Percentiles rank a stretch among this genome's conserved stretches.
These are phyloP conservation scores for Colletotrichum eleusines DNA, from an alignment of 2,329 filamentous ascomycete species.

Conservation along the genomic window DNA sequence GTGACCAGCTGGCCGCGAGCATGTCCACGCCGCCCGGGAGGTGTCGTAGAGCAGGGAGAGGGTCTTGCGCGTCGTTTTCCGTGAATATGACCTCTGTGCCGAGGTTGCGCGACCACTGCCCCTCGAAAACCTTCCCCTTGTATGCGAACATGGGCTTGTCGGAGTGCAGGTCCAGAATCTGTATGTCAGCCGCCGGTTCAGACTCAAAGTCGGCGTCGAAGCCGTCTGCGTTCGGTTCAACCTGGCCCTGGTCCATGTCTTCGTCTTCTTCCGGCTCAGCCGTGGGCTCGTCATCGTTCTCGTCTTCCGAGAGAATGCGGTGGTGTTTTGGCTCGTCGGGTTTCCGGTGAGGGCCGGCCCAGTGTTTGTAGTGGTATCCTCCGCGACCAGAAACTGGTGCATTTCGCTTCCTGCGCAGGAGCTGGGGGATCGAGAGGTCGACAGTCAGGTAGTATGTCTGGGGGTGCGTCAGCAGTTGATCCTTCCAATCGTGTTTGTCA, in stretches of 20 bases:
- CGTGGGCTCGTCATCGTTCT: slow-evolving; percentile 44
- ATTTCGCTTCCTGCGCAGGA: slow-evolving; percentile 54
- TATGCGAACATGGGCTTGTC: slow-evolving; percentile 83
- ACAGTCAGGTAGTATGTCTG: slow-evolving; percentile 75
- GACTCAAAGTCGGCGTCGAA: slow-evolving; percentile 43
- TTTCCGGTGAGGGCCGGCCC: slow-evolving; percentile 50
- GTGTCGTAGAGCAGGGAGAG: slow-evolving; percentile 61
- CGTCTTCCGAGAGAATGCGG: slow-evolving; percentile 43
- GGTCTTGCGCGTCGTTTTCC: slow-evolving; percentile 55
- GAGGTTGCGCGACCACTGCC: slow-evolving; percentile 84
- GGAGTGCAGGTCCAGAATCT: slow-evolving; percentile 87
- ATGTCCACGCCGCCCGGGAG: slow-evolving; percentile 74
- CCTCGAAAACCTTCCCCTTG: slow-evolving; percentile 81
- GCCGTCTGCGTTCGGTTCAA: slow-evolving; percentile 40
- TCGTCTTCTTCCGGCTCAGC: slow-evolving; percentile 46
- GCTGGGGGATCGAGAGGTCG: slow-evolving; percentile 72
- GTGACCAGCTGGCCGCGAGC: slow-evolving; percentile 76
- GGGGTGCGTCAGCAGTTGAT: background rate
- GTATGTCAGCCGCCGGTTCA: slow-evolving; percentile 63
- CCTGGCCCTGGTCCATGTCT: slow-evolving; percentile 42
- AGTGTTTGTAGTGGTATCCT: slow-evolving; percentile 60
- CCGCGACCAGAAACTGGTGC: slow-evolving; percentile 51
- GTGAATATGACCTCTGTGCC: slow-evolving; percentile 86
- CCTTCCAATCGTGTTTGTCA: background rate
- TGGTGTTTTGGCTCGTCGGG: slow-evolving; percentile 41